Evolutionary conservation across 495 filamentous ascomycete species (phyloP).

Genomic region (Hypoxylon subgilvum): DNA sequence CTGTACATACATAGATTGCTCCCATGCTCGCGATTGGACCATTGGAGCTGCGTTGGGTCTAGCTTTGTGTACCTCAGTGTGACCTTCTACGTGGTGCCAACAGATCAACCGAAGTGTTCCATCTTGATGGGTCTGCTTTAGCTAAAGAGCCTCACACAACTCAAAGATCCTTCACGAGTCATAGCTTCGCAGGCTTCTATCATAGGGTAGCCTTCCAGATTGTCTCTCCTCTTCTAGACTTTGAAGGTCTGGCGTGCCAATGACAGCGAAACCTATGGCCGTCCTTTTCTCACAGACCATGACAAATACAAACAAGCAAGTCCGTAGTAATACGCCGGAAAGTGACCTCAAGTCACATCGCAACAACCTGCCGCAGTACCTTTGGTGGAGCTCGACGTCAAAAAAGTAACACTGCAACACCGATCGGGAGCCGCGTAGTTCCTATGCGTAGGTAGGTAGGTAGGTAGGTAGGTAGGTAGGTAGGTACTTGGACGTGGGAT

Average conservation of each 20-base stretch:
- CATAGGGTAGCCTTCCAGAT: background rate
- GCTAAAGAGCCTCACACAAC: slow-evolving; percentile 33
- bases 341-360: slow-evolving; percentile 34
- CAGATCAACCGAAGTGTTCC: slow-evolving; percentile 26
- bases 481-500: too few relatives aligned
- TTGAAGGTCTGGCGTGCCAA: background rate
- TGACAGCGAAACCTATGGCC: background rate
- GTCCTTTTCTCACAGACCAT: slow-evolving; percentile 21
- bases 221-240: background rate
- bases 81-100: slow-evolving; percentile 38
- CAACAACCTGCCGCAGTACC: slow-evolving; percentile 27
- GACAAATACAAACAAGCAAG: slow-evolving; percentile 31
- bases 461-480: slow-evolving; percentile 10
- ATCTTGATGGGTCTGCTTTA: slow-evolving; percentile 28
- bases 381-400: slow-evolving; percentile 20
- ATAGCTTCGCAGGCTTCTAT: slow-evolving; percentile 1
- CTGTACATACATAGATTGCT: too few relatives aligned
- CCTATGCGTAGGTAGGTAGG: slow-evolving; percentile 7
- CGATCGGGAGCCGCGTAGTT: slow-evolving; percentile 12
- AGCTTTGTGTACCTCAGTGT: slow-evolving; percentile 18
- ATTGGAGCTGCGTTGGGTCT: slow-evolving; percentile 16
- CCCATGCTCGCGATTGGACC: slow-evolving; percentile 7
- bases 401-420: slow-evolving; percentile 20
- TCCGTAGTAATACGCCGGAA: slow-evolving; percentile 33
- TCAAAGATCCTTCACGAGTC: slow-evolving; percentile 11